A percentile compares a stretch with the other conserved stretches of the same genome.
phyloP scores from a whole-genome alignment of 139 green algal genomes.

The Coelastrella sp. region DNA sequence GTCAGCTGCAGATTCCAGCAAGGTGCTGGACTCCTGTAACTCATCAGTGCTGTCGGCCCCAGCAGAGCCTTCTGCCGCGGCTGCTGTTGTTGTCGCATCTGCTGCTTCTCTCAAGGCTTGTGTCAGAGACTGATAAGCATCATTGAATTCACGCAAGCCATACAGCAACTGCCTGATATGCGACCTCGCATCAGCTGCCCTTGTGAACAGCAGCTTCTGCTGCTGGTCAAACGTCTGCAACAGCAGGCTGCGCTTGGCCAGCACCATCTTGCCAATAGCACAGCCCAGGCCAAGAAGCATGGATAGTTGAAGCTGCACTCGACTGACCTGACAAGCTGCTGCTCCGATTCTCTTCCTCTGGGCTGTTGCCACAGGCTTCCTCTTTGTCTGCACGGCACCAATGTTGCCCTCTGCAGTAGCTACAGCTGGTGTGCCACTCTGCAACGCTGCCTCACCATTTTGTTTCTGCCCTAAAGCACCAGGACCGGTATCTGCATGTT shows the following conservation, averaged over 20 bases:
- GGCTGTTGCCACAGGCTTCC: too few species aligned
- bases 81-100: too few species aligned
- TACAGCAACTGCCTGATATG: background rate
- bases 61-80: background rate
- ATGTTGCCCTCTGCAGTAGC: background rate
- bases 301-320: background rate
- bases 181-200: background rate
- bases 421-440: background rate
- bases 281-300: background rate
- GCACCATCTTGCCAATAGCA: background rate
- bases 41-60: background rate
- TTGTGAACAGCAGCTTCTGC: background rate
- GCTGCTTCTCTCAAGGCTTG: background rate
- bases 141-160: background rate
- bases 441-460: background rate
- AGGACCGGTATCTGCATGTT: background rate
- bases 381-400: too few species aligned
- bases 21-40: background rate
- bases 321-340: background rate
- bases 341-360: too few species aligned
- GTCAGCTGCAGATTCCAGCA: background rate
- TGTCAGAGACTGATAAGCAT: background rate
- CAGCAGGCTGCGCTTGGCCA: background rate
- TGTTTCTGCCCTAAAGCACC: conserved; percentile 33
- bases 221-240: background rate